Conservation (phyloP, 1,139 yeast species). For the Candida frijolesensis region DNA sequence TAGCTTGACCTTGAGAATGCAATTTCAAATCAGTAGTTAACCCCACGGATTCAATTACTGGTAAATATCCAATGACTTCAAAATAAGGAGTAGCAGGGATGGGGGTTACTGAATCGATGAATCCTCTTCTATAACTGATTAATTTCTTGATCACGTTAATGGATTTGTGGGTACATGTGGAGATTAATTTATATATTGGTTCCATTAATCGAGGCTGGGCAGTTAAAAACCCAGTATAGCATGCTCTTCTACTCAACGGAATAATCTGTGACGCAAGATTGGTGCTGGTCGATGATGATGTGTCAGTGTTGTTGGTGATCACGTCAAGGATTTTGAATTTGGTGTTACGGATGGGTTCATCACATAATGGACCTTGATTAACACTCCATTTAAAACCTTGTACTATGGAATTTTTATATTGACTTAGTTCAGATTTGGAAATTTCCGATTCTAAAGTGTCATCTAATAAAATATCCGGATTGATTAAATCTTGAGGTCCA, state of each 20-base stretch:
- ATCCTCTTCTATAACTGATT: slow-evolving; percentile 64
- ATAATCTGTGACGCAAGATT: slow-evolving; percentile 75
- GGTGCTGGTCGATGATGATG: slow-evolving; percentile 35
- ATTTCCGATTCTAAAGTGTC: slow-evolving; percentile 75
- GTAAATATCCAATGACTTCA: slow-evolving; percentile 65
- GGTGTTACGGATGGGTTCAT: slow-evolving; percentile 74
- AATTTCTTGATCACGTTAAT: slow-evolving; percentile 49
- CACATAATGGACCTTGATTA: slow-evolving; percentile 88
- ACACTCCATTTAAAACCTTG: slow-evolving; percentile 87
- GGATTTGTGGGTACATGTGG: slow-evolving; percentile 55
- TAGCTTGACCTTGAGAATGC: slow-evolving; percentile 77
- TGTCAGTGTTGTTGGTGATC: slow-evolving; percentile 34
- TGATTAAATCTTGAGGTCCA: slow-evolving; percentile 60
- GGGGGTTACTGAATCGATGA: slow-evolving; percentile 43
- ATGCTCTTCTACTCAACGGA: slow-evolving; percentile 82
- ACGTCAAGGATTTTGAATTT: slow-evolving; percentile 74
- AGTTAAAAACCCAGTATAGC: slow-evolving; percentile 77
- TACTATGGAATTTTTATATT: slow-evolving; percentile 55
- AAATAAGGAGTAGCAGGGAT: slow-evolving; percentile 77
- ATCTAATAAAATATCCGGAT: slow-evolving; percentile 65
- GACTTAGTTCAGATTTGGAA: slow-evolving; percentile 52
- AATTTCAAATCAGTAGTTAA: slow-evolving; percentile 83
- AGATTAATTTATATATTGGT: slow-evolving; percentile 71
- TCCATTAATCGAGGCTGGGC: slow-evolving; percentile 83
- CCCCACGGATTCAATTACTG: slow-evolving; percentile 90